Base-by-base conservation (phyloP, 2,329 filamentous ascomycete genomes). In the Trichothecium roseum region DNA sequence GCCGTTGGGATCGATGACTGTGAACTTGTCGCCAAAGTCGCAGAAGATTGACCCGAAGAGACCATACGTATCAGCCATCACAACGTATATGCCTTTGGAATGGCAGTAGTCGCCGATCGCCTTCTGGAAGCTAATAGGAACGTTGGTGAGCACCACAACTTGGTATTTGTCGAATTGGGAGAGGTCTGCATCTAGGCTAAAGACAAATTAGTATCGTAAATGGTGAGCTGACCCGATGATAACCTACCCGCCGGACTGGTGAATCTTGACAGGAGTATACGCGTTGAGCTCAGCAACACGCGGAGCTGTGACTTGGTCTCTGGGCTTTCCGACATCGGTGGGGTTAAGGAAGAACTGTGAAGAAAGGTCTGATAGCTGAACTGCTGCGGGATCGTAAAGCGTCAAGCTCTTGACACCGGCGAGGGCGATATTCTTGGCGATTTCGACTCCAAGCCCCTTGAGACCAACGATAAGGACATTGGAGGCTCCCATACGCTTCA, bases 401-500 rank as follows among this genome's bases (percentile, higher is more conserved):
- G 89, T 91, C 47, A 98, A 67, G 54, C 88, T 95, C 72, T 98
- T 98, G 63, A 98, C 91, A 57, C 91, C 91, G 49, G 91, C 91
- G 49, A 98, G 80, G 40, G 91, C 91, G 53, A 98, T 86, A 54
- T 98, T 98, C 74, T 98, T 98, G 53, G 91, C 89, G 50, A 98
- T 91, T 64, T 98, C 91, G 37, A 95, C 89, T 66, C 91, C 91
- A 28, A 98, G 74, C 35, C 91, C 91, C 59, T 91, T 89, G 47
- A 96, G 68, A 44, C 91, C 91, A 42, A 89, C 83, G 38, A 98
- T 72, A 36, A 98, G 82, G 40, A 98, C 76, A 55, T 96, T 93
- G 37, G 91, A 96, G 42, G 87, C 84, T 53, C 88, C 78, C 91
- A 98, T 98, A 53, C 91, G 87, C 72, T 94, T 96, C 91, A 98